phyloP scores from a whole-genome alignment of 148 eudicot genomes.

The Fagopyrum homotropicum region DNA sequence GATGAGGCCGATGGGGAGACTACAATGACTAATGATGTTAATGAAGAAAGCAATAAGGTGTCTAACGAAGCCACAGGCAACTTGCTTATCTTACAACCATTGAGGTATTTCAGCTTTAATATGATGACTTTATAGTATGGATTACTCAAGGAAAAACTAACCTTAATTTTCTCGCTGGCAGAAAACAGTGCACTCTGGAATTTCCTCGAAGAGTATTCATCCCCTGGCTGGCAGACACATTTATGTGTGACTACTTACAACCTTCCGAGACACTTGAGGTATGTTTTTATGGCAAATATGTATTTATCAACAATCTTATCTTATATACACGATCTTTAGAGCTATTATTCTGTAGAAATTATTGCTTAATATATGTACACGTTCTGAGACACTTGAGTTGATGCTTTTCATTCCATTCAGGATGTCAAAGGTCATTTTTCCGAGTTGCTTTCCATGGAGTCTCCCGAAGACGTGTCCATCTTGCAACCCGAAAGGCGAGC shows the following conservation, averaged over 20 bases:
- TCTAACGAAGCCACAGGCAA: constrained; percentile 28
- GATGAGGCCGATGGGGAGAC: constrained; percentile 68
- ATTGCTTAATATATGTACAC: too few relatives aligned
- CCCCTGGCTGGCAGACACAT: constrained; percentile 76
- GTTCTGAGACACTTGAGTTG: not conserved
- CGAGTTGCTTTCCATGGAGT: constrained; percentile 68
- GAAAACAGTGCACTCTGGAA: constrained; percentile 48
- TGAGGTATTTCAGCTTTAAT: constrained; percentile 42
- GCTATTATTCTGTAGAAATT: not conserved
- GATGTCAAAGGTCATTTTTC: constrained; percentile 60
- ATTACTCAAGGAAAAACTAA: not conserved
- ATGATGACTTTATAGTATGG: not conserved
- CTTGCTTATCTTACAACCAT: constrained; percentile 36
- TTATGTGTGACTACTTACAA: constrained; percentile 73
- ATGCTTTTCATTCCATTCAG: constrained; percentile 21
- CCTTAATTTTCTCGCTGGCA: constrained; percentile 22
- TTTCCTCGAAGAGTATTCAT: constrained; percentile 86
- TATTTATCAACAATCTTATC: not conserved
- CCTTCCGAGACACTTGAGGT: constrained; percentile 84
- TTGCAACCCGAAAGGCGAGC: constrained; percentile 59
- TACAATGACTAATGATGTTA: constrained; percentile 21
- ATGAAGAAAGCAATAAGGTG: constrained; percentile 27
- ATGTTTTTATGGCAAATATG: constrained; percentile 16
- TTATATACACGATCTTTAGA: not conserved
- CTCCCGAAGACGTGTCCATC: constrained; percentile 46